Percentiles rank a stretch among this genome's conserved stretches.
Conservation (phyloP, 2,329 filamentous ascomycete species). For the Parascedosporium putredinis region DNA sequence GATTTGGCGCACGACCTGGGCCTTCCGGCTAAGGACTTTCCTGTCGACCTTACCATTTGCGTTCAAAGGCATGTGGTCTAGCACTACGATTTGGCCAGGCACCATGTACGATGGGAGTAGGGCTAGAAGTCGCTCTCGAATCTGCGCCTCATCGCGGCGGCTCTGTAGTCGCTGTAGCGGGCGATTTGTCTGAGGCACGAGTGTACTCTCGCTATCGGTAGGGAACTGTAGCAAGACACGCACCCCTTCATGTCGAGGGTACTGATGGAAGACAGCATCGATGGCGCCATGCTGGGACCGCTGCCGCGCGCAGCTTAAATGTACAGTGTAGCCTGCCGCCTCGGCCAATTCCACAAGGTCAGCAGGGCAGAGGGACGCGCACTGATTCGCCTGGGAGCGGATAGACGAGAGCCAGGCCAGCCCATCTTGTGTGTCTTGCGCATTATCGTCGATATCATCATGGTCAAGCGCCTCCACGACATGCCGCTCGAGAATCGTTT, state of each 20-base stretch:
- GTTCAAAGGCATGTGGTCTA: not conserved
- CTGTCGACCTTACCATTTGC: not conserved
- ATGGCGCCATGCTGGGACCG: slow-evolving; percentile 12
- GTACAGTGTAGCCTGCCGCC: slow-evolving; percentile 30
- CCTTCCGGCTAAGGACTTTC: not conserved
- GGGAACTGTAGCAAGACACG: not conserved
- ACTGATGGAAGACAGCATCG: slow-evolving; percentile 13
- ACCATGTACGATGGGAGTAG: not conserved
- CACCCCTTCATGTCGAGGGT: not conserved
- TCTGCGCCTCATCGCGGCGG: not conserved
- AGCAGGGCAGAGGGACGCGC: slow-evolving; percentile 22
- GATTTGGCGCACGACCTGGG: too few relatives aligned
- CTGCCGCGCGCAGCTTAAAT: slow-evolving; percentile 18
- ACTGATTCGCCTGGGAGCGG: slow-evolving; percentile 21
- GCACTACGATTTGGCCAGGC: not conserved
- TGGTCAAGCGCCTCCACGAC: slow-evolving; percentile 11
- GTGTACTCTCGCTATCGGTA: not conserved
- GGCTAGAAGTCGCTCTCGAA: not conserved
- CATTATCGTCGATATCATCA: slow-evolving; percentile 14
- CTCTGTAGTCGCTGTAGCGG: not conserved
- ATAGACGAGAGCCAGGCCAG: not conserved
- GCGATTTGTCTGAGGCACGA: not conserved
- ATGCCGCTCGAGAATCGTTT: slow-evolving; percentile 19
- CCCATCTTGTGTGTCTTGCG: slow-evolving; percentile 34
- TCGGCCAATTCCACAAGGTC: slow-evolving; percentile 33